Evolutionary conservation across 1,139 yeast genomes (phyloP).

Genomic region (Hemisphaericaspora xylofermentans): DNA sequence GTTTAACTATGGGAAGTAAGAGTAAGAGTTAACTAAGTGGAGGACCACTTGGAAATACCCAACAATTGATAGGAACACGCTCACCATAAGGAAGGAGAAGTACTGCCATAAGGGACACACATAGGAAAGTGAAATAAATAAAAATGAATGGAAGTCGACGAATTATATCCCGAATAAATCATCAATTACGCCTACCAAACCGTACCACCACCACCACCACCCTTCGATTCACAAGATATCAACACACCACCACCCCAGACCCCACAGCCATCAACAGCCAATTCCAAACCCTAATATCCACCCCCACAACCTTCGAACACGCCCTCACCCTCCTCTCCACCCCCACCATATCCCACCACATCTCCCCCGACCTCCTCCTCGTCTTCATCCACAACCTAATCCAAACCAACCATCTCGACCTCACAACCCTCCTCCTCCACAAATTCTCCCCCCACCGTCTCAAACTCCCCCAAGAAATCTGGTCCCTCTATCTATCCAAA

Average conservation of each 20-base stretch:
- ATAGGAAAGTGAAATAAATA: no score
- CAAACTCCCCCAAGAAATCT: conserved; percentile 33
- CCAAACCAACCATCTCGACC: conserved; percentile 16
- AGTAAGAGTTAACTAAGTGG: no score
- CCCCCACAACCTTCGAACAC: neutral
- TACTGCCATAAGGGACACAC: no score
- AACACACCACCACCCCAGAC: neutral
- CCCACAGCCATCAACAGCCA: neutral
- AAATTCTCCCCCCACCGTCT: conserved; percentile 18
- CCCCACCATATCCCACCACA: conserved; percentile 20
- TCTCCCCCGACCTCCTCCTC: conserved; percentile 19
- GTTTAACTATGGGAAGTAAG: no score
- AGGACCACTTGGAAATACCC: no score
- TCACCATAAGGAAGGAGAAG: no score
- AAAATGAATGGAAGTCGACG: no score
- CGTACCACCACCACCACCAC: neutral
- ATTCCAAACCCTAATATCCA: neutral
- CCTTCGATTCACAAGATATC: no score
- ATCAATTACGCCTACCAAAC: neutral
- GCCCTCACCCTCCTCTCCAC: conserved; percentile 8
- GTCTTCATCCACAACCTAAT: conserved; percentile 22
- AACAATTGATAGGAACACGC: no score
- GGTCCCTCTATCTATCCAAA: conserved; percentile 30
- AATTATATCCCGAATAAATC: no score
- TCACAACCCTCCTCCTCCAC: conserved; percentile 28